Conservation (phyloP, 2,329 filamentous ascomycete genomes). For the Colletotrichum trifolii region DNA sequence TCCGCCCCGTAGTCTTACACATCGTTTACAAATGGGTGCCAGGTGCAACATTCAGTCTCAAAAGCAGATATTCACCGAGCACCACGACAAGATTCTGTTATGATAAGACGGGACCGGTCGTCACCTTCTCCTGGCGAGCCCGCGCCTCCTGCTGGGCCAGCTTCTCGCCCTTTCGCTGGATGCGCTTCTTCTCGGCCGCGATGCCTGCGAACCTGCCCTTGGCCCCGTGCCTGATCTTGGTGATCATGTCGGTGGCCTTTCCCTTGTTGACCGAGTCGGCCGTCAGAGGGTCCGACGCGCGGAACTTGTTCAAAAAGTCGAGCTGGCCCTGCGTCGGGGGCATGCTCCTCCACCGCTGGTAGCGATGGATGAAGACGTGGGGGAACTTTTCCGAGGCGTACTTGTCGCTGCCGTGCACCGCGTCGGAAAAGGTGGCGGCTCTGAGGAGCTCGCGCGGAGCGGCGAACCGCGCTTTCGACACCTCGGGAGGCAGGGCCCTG, state of each 20-base stretch:
- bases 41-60: too few species aligned
- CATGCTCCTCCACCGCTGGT: slow-evolving; percentile 75
- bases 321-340: slow-evolving; percentile 76
- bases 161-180: slow-evolving; percentile 49
- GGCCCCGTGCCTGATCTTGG: slow-evolving; percentile 87
- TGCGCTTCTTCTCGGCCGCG: slow-evolving; percentile 63
- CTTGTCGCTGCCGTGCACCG: slow-evolving; percentile 86
- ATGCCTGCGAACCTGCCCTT: slow-evolving; percentile 69
- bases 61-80: too few species aligned
- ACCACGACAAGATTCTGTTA: background rate
- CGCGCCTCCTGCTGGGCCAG: slow-evolving; percentile 52
- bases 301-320: slow-evolving; percentile 74
- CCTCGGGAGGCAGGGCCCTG: slow-evolving; percentile 56
- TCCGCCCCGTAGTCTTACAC: background rate
- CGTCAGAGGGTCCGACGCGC: slow-evolving; percentile 64
- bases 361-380: slow-evolving; percentile 72
- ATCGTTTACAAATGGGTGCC: background rate
- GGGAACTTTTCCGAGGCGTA: slow-evolving; percentile 77
- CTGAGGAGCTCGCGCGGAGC: slow-evolving; percentile 75
- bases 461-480: slow-evolving; percentile 70
- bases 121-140: slow-evolving; percentile 61
- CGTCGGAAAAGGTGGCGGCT: slow-evolving; percentile 75
- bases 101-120: slow-evolving; percentile 62
- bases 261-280: slow-evolving; percentile 77
- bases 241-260: slow-evolving; percentile 89